Conservation (phyloP, 2,329 filamentous ascomycete genomes). For the Arthroderma sp. region DNA sequence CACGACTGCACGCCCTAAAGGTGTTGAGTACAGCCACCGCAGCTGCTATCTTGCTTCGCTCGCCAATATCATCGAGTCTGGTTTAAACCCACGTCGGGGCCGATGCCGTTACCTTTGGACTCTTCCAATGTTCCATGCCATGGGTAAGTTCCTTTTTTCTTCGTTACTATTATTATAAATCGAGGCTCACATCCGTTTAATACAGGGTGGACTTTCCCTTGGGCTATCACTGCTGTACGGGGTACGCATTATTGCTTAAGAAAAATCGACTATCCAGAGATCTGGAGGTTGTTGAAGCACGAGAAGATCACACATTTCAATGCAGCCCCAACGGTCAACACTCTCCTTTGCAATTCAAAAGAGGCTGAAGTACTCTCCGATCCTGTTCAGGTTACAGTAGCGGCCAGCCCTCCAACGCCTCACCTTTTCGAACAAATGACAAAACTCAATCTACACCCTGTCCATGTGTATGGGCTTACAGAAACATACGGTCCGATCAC, state of each 20-base stretch:
- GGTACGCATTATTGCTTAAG: slow-evolving; percentile 92
- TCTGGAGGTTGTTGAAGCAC: slow-evolving; percentile 78
- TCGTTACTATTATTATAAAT: slow-evolving; percentile 34
- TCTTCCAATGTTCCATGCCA: slow-evolving; percentile 68
- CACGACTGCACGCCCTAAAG: slow-evolving; percentile 83
- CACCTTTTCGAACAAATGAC: slow-evolving; percentile 93
- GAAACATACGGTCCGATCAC: slow-evolving; percentile 95
- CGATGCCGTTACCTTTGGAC: slow-evolving; percentile 82
- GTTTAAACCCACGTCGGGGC: slow-evolving; percentile 56
- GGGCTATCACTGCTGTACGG: slow-evolving; percentile 81
- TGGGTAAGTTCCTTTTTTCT: slow-evolving; percentile 43
- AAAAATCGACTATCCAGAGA: slow-evolving; percentile 87
- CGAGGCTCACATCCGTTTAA: not conserved
- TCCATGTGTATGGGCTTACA: slow-evolving; percentile 80
- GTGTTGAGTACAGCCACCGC: slow-evolving; percentile 82
- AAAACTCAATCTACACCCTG: slow-evolving; percentile 68
- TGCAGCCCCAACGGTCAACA: slow-evolving; percentile 92
- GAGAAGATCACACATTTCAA: slow-evolving; percentile 90
- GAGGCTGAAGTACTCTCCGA: slow-evolving; percentile 58
- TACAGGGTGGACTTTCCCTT: slow-evolving; percentile 67
- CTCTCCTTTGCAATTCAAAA: slow-evolving; percentile 66
- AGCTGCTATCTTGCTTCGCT: slow-evolving; percentile 74
- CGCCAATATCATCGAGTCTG: slow-evolving; percentile 78
- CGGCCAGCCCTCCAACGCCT: slow-evolving; percentile 76
- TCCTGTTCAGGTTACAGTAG: slow-evolving; percentile 77